These are phyloP conservation scores for Fomitopsis betulina DNA, from an alignment of 1,284 basidiomycete species.

Conservation along the genomic window DNA sequence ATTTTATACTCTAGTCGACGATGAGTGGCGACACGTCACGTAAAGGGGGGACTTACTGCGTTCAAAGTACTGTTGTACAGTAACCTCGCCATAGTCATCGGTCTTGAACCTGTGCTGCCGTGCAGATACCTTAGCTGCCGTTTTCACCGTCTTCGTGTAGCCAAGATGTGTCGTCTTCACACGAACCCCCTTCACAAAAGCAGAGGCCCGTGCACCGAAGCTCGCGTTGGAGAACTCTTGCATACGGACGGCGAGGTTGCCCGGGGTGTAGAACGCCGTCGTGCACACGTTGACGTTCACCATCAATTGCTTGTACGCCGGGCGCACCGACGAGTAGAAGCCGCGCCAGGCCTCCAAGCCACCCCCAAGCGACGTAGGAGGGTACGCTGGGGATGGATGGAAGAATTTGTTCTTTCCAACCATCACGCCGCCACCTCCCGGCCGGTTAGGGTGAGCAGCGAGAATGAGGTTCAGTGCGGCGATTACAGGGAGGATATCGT, in stretches of 20 bases:
- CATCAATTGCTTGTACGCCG: constrained; percentile 68
- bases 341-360: constrained; percentile 68
- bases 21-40: not conserved
- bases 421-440: constrained; percentile 57
- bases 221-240: constrained; percentile 43
- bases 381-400: constrained; percentile 45
- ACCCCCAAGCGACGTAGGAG: constrained; percentile 47
- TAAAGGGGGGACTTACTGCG: constrained; percentile 38
- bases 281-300: constrained; percentile 78
- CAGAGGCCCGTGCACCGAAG: constrained; percentile 44
- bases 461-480: constrained; percentile 71
- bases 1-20: constrained; percentile 50
- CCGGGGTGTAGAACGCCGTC: constrained; percentile 67
- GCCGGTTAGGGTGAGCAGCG: constrained; percentile 54
- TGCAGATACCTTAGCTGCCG: constrained; percentile 42
- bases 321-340: constrained; percentile 73
- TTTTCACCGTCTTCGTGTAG: constrained; percentile 58
- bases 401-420: constrained; percentile 77
- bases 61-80: constrained; percentile 62
- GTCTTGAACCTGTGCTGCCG: constrained; percentile 50
- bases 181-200: constrained; percentile 57
- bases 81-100: constrained; percentile 43
- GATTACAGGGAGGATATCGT: constrained; percentile 66
- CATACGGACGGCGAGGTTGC: constrained; percentile 58
- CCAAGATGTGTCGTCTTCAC: constrained; percentile 54